Conservation (phyloP, 2,329 filamentous ascomycete species). For the Neospermospora avenae region DNA sequence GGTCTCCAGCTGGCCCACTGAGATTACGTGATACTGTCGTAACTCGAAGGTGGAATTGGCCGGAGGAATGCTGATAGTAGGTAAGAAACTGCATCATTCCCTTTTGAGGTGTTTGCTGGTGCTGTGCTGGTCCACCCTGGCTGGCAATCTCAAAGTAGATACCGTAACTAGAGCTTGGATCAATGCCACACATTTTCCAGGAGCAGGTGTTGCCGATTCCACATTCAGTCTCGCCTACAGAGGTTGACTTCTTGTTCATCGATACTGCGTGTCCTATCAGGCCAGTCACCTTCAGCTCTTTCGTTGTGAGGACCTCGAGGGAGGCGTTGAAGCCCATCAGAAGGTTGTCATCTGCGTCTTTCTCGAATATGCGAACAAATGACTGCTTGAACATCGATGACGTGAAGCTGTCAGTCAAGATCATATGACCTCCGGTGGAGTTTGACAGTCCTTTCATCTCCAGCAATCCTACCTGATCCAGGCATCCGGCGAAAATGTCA, state of each 20-base stretch:
- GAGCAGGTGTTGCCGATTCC: conserved; percentile 98
- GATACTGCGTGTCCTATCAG: conserved; percentile 96
- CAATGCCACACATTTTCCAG: conserved; percentile 99
- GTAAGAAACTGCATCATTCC: conserved; percentile 98
- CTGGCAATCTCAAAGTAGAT: conserved; percentile 97
- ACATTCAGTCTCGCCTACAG: conserved; percentile 95
- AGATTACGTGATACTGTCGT: conserved; percentile 90
- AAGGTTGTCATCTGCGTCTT: conserved; percentile 90
- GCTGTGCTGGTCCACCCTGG: conserved; percentile 80
- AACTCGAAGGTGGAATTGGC: conserved; percentile 92
- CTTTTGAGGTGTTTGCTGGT: conserved; percentile 84
- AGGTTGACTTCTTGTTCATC: conserved; percentile 95
- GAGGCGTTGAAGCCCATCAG: conserved; percentile 98
- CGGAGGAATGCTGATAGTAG: conserved; percentile 96
- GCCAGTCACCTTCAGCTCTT: conserved; percentile 96
- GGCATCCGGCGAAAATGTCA: conserved; percentile 94
- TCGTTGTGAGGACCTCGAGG: conserved; percentile 92
- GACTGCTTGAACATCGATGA: conserved; percentile 99
- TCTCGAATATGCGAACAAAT: conserved; percentile 95
- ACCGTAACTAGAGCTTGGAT: conserved; percentile 88
- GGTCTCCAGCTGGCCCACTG: conserved; percentile 90
- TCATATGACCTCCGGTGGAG: conserved; percentile 96
- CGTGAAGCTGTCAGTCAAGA: conserved; percentile 96
- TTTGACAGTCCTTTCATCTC: conserved; percentile 99
- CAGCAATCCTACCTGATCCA: conserved; percentile 93